phyloP scores from a whole-genome alignment of 2,329 filamentous ascomycete genomes.

The Dactylonectria estremocensis region DNA sequence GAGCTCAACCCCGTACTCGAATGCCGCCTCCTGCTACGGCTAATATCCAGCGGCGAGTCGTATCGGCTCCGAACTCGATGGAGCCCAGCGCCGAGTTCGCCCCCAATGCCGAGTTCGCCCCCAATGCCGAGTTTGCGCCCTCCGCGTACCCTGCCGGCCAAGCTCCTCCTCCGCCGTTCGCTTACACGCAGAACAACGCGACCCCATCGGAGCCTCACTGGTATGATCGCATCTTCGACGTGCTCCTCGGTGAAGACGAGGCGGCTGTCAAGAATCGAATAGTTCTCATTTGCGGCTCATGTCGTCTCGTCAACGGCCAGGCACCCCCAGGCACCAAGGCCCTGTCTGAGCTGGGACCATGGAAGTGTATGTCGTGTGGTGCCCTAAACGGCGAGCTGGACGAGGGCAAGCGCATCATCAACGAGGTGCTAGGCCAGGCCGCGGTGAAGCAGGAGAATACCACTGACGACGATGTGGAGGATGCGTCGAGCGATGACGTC shows the following conservation, averaged over 20 bases:
- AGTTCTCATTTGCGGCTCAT: conserved; percentile 86
- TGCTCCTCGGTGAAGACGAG: conserved; percentile 95
- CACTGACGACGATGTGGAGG: conserved; percentile 8
- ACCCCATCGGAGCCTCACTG: conserved; percentile 72
- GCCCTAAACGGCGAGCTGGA: conserved; percentile 86
- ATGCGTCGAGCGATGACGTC: conserved; percentile 25
- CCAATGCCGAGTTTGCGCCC: conserved; percentile 69
- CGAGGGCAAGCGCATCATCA: conserved; percentile 80
- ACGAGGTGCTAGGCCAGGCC: conserved; percentile 67
- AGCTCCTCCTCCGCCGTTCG: conserved; percentile 21
- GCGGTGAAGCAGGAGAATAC: conserved; percentile 32
- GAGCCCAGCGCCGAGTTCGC: conserved; percentile 77
- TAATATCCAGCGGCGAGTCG: conserved; percentile 68
- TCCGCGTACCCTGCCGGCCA: conserved; percentile 56
- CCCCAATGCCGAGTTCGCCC: conserved; percentile 75
- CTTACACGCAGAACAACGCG: conserved; percentile 36
- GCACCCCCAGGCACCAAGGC: conserved; percentile 88
- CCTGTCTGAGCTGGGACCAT: conserved; percentile 85
- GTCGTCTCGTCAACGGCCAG: conserved; percentile 93
- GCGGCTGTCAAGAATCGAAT: conserved; percentile 92
- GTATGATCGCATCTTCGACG: conserved; percentile 95
- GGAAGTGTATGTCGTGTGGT: conserved; percentile 91
- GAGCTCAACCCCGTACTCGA: conserved; percentile 58
- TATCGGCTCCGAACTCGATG: conserved; percentile 49
- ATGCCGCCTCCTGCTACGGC: conserved; percentile 74